These are phyloP conservation scores for Eimeria nieschulzi DNA, from an alignment of 169 alveolate species.

Conservation along the genomic window DNA sequence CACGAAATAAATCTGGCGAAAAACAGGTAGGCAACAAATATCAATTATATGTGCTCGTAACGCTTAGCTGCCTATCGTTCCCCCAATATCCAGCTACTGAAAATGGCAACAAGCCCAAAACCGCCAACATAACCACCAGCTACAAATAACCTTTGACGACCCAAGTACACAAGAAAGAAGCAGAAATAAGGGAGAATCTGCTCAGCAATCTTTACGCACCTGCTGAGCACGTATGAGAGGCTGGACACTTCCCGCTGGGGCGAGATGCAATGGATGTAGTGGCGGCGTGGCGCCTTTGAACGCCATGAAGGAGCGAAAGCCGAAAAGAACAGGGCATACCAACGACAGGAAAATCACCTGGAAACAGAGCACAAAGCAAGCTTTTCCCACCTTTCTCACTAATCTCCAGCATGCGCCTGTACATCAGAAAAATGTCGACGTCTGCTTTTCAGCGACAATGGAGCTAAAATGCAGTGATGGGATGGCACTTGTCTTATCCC, in stretches of 20 bases:
- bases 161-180: too few species aligned
- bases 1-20: constrained; percentile 44
- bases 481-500: too few species aligned
- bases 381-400: too few species aligned
- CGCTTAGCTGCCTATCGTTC: background rate
- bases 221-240: constrained; percentile 44
- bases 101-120: too few species aligned
- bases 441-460: too few species aligned
- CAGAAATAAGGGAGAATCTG: too few species aligned
- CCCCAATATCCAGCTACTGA: background rate
- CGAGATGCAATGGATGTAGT: constrained; percentile 21
- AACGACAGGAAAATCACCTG: constrained; percentile 65
- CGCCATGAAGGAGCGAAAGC: constrained; percentile 35
- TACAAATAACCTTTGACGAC: too few species aligned
- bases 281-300: constrained; percentile 74
- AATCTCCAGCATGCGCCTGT: too few species aligned
- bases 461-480: too few species aligned
- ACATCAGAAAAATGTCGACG: too few species aligned
- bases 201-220: background rate
- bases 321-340: constrained; percentile 68
- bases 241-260: background rate
- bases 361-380: background rate
- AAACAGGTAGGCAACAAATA: background rate
- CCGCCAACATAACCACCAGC: too few species aligned
- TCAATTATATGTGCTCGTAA: background rate